phyloP scores from a whole-genome alignment of 257 asterid genomes.

The Solanum ahanhuiri region DNA sequence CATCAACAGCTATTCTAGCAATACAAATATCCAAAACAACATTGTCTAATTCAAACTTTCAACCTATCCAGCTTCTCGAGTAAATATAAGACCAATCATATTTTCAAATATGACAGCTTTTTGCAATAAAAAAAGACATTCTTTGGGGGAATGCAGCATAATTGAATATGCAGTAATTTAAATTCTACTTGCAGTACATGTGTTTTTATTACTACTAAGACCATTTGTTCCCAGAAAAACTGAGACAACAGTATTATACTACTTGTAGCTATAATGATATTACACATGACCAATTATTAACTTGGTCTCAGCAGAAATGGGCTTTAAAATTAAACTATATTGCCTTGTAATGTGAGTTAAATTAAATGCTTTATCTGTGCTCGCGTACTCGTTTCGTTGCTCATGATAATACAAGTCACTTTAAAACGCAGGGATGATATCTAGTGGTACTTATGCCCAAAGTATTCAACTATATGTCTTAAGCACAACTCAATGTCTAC shows the following conservation, averaged over 20 bases:
- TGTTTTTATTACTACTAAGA: neutral
- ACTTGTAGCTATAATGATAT: neutral
- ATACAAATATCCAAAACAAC: neutral
- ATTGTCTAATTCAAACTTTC: neutral
- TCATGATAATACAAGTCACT: no score
- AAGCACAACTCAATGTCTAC: neutral
- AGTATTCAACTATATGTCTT: neutral
- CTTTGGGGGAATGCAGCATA: neutral
- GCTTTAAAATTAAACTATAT: neutral
- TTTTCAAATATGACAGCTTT: neutral
- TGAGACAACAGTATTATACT: neutral
- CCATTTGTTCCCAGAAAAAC: neutral
- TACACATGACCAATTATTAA: neutral
- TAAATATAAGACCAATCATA: neutral
- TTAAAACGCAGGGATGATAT: neutral
- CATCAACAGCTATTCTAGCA: neutral
- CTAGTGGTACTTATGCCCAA: no score
- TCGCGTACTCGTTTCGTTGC: neutral
- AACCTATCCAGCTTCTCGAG: neutral
- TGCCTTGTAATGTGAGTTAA: neutral
- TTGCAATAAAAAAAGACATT: neutral
- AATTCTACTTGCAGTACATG: neutral
- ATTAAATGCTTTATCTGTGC: neutral
- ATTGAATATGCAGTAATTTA: neutral
- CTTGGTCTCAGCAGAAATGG: neutral